These are phyloP conservation scores for Gillenia trifoliata DNA, from an alignment of 306 rosid genomes.

Conservation along the genomic window DNA sequence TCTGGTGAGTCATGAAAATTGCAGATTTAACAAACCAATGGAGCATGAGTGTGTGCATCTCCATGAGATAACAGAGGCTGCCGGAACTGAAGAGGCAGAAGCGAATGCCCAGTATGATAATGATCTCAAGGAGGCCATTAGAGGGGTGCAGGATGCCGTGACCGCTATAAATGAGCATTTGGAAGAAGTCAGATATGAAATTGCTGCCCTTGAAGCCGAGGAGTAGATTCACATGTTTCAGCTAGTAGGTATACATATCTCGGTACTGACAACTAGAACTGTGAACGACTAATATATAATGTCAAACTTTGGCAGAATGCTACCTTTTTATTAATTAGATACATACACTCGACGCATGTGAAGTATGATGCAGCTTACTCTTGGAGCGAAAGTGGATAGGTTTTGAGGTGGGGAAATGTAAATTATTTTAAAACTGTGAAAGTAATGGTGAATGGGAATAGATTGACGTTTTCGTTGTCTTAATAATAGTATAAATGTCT, in stretches of 20 bases:
- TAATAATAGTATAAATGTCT: not conserved
- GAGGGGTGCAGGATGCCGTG: constrained; percentile 83
- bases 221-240: constrained; percentile 18
- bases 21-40: constrained; percentile 55
- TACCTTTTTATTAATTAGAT: not conserved
- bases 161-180: constrained; percentile 75
- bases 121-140: constrained; percentile 83
- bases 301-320: not conserved
- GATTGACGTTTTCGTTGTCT: not conserved
- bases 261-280: not conserved
- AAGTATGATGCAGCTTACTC: too few species aligned
- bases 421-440: not conserved
- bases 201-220: constrained; percentile 69
- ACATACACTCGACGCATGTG: not conserved
- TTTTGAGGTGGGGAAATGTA: not conserved
- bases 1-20: constrained; percentile 73
- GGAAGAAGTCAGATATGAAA: constrained; percentile 94
- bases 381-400: not conserved
- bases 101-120: constrained; percentile 80
- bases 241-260: not conserved
- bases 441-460: not conserved
- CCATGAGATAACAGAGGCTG: constrained; percentile 76
- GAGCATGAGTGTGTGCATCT: constrained; percentile 76
- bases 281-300: not conserved
- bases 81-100: constrained; percentile 92